Percentiles rank a stretch among this genome's conserved stretches.
Conservation (phyloP, 192 early-diverging fungal species). For the Umbelopsis sp. region DNA sequence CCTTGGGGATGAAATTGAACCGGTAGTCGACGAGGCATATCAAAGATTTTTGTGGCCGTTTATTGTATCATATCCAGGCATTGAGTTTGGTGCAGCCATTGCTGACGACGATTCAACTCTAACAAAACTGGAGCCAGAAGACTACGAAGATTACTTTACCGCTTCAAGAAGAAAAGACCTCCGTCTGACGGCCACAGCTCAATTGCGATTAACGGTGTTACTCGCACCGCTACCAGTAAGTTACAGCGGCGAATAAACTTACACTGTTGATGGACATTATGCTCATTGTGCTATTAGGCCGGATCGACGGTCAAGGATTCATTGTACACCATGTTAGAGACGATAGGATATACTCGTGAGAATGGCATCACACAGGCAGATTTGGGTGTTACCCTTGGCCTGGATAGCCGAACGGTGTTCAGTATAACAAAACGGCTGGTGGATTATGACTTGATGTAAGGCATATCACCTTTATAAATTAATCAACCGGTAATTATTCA, state of each 20-base stretch:
- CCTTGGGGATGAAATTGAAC: background rate
- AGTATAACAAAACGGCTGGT: background rate
- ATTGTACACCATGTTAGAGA: background rate
- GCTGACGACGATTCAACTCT: background rate
- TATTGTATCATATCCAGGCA: background rate
- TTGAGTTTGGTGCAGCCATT: background rate
- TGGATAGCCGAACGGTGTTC: background rate
- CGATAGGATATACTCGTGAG: background rate
- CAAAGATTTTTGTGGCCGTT: conserved; percentile 8
- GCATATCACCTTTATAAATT: too few species aligned
- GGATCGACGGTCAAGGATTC: background rate
- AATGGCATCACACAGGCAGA: conserved; percentile 1
- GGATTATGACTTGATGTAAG: background rate
- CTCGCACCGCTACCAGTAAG: background rate
- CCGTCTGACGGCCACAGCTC: background rate
- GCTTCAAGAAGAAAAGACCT: background rate
- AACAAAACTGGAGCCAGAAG: background rate
- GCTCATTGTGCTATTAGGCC: background rate
- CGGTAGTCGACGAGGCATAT: background rate
- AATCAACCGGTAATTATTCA: too few species aligned
- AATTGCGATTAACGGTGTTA: background rate
- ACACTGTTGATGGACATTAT: background rate
- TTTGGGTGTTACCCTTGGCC: background rate
- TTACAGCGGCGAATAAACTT: background rate
- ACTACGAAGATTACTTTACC: background rate